Conservation (phyloP, 2,329 filamentous ascomycete species). For the Talaromyces islandicus region DNA sequence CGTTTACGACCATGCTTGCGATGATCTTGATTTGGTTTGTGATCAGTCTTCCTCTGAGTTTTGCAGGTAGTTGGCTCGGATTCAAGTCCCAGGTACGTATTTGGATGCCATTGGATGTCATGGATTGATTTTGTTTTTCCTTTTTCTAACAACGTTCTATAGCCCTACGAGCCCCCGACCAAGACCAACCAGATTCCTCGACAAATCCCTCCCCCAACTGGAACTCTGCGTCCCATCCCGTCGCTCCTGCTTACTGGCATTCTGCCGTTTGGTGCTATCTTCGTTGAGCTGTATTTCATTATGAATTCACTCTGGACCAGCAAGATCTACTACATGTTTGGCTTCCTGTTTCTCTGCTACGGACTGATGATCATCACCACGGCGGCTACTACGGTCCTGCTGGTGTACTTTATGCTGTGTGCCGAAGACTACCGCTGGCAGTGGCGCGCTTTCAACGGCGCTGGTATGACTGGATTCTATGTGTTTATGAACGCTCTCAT, state of each 20-base stretch:
- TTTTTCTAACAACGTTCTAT: constrained; percentile 1
- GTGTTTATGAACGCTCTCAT: constrained; percentile 88
- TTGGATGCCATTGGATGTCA: not conserved
- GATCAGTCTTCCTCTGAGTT: constrained; percentile 86
- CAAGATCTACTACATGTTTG: constrained; percentile 99
- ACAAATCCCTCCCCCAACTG: constrained; percentile 79
- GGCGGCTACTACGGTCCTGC: constrained; percentile 82
- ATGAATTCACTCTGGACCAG: constrained; percentile 99
- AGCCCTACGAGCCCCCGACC: constrained; percentile 70
- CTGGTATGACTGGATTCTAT: constrained; percentile 83
- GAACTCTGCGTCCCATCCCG: constrained; percentile 79
- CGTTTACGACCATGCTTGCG: constrained; percentile 94
- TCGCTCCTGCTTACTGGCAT: constrained; percentile 90
- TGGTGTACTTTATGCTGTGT: constrained; percentile 95
- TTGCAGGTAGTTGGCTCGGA: constrained; percentile 86
- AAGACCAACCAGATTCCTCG: constrained; percentile 97
- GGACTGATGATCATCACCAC: constrained; percentile 95
- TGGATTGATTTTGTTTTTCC: no score
- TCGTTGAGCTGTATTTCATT: constrained; percentile 98
- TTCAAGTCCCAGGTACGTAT: constrained; percentile 61
- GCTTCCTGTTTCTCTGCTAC: constrained; percentile 96
- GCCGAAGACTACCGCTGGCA: constrained; percentile 99
- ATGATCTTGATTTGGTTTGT: constrained; percentile 93
- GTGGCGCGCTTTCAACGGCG: constrained; percentile 89
- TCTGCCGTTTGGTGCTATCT: constrained; percentile 91